Percentiles rank a stretch among this genome's conserved stretches.
phyloP scores from a whole-genome alignment of 495 filamentous ascomycete genomes.

The Rostrohypoxylon terebratum region DNA sequence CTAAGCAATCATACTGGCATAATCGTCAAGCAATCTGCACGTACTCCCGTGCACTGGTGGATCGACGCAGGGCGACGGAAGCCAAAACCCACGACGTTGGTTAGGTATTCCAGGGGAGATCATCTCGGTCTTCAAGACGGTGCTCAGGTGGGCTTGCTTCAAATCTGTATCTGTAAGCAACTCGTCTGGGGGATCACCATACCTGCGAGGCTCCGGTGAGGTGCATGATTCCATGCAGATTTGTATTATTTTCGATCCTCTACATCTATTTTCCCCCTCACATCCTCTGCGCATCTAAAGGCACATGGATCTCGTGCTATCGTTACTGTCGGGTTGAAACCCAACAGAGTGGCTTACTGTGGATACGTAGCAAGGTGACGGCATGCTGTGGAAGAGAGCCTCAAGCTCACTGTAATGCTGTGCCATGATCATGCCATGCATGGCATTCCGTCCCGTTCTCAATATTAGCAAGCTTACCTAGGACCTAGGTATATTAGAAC shows the following conservation, averaged over 20 bases:
- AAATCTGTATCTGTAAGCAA: conserved; percentile 16
- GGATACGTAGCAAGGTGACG: conserved; percentile 48
- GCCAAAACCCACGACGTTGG: conserved; percentile 49
- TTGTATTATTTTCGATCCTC: conserved; percentile 35
- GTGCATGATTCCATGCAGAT: conserved; percentile 50
- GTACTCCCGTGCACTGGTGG: conserved; percentile 44
- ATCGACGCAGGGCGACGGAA: conserved; percentile 45
- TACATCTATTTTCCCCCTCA: conserved; percentile 17
- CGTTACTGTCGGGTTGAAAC: conserved; percentile 49
- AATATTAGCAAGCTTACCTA: conserved; percentile 23
- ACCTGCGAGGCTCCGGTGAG: conserved; percentile 46
- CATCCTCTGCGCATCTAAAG: conserved; percentile 16
- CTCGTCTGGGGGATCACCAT: conserved; percentile 35
- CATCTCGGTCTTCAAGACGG: conserved; percentile 20
- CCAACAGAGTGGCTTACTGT: conserved; percentile 46
- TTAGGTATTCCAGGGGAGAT: conserved; percentile 31
- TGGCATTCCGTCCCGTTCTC: conserved; percentile 42
- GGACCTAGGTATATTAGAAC: conserved; percentile 2
- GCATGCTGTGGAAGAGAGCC: conserved; percentile 51
- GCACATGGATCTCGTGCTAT: conserved; percentile 52
- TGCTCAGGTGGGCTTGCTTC: conserved; percentile 22
- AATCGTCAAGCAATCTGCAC: conserved; percentile 38
- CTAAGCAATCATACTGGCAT: conserved; percentile 25
- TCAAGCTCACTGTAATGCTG: conserved; percentile 52
- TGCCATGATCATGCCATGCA: conserved; percentile 49